Evolutionary conservation across 2,329 filamentous ascomycete genomes (phyloP).

Genomic region (Basipetospora sp.): DNA sequence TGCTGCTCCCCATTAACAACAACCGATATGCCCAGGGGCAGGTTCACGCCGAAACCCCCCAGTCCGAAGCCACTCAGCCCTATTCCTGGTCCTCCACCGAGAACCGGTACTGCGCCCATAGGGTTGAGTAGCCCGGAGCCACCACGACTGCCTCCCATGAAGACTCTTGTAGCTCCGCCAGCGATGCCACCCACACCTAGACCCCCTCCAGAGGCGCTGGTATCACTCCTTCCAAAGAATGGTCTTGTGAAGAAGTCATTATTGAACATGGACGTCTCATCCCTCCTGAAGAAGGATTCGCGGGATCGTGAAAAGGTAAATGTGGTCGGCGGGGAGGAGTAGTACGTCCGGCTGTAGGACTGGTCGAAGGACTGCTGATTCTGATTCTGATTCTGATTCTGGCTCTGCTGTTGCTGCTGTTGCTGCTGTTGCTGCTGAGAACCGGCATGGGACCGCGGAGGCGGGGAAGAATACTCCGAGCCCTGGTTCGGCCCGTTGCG

Average conservation of each 20-base stretch:
- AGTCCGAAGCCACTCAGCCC: background rate
- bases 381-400: background rate
- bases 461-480: background rate
- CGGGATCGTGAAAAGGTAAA: slow-evolving; percentile 2
- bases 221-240: background rate
- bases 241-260: slow-evolving; percentile 2
- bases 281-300: slow-evolving; percentile 4
- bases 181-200: background rate
- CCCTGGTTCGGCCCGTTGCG: background rate
- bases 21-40: background rate
- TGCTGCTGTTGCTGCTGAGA: background rate
- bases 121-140: too few species aligned
- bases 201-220: background rate
- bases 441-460: background rate
- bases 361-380: background rate
- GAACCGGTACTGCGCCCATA: too few species aligned
- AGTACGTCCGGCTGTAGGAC: background rate
- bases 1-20: background rate
- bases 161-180: background rate
- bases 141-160: too few species aligned
- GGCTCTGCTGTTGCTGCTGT: background rate
- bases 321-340: background rate
- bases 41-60: background rate
- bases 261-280: background rate
- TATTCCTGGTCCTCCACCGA: background rate